These are phyloP conservation scores for Cordyceps cicadae DNA, from an alignment of 2,329 filamentous ascomycete species.

Conservation along the genomic window DNA sequence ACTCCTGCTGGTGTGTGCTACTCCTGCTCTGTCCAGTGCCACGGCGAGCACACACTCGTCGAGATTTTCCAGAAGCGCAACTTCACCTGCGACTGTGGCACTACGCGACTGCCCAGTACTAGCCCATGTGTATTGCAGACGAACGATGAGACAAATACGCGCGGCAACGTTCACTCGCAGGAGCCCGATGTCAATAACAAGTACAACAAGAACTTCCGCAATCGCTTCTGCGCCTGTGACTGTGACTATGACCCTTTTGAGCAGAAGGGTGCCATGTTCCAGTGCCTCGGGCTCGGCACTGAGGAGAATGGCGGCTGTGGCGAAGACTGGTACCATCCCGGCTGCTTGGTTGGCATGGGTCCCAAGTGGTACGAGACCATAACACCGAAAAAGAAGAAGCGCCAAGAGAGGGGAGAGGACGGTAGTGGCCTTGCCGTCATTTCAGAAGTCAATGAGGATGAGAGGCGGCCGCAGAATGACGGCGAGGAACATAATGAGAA, in stretches of 20 bases:
- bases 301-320: slow-evolving; percentile 80
- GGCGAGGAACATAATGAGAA: slow-evolving; percentile 13
- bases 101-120: slow-evolving; percentile 62
- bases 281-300: slow-evolving; percentile 79
- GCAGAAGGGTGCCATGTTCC: slow-evolving; percentile 97
- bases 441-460: slow-evolving; percentile 36
- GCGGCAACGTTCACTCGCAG: slow-evolving; percentile 71
- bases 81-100: slow-evolving; percentile 95
- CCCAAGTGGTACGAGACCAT: slow-evolving; percentile 60
- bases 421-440: slow-evolving; percentile 37
- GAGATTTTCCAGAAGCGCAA: slow-evolving; percentile 94
- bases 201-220: slow-evolving; percentile 94
- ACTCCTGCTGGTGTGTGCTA: slow-evolving; percentile 80
- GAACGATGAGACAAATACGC: slow-evolving; percentile 63
- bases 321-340: slow-evolving; percentile 96
- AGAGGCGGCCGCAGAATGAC: slow-evolving; percentile 3
- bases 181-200: slow-evolving; percentile 64
- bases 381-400: slow-evolving; percentile 22
- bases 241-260: slow-evolving; percentile 81
- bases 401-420: slow-evolving; percentile 10
- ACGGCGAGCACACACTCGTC: slow-evolving; percentile 88
- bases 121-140: slow-evolving; percentile 69
- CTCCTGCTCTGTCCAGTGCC: slow-evolving; percentile 91
- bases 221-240: slow-evolving; percentile 82
- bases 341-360: slow-evolving; percentile 76